Evolutionary conservation across 1,284 basidiomycete genomes (phyloP).

Genomic region (Rhodotorula glutinis): DNA sequence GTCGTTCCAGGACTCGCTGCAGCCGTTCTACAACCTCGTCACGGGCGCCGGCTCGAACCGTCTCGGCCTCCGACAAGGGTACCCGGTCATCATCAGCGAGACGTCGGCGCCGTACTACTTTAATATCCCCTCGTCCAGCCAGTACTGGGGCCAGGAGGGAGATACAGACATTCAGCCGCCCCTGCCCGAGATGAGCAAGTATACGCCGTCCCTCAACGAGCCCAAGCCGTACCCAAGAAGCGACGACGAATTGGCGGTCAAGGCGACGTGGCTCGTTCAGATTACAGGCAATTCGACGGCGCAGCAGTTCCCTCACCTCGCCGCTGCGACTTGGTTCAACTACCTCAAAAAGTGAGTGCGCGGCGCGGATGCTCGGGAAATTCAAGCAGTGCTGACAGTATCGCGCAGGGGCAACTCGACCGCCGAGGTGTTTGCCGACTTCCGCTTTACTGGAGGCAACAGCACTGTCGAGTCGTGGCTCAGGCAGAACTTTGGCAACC

Average conservation of each 20-base stretch:
- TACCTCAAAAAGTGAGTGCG: conserved; percentile 8
- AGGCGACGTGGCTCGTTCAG: conserved; percentile 42
- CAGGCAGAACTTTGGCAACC: conserved; percentile 28
- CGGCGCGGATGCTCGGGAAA: not conserved
- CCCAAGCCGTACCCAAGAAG: conserved; percentile 17
- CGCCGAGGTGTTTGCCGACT: conserved; percentile 32
- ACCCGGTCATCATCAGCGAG: conserved; percentile 41
- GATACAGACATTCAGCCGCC: conserved; percentile 37
- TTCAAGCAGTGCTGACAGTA: not conserved
- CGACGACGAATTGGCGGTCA: conserved; percentile 40
- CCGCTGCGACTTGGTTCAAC: conserved; percentile 13
- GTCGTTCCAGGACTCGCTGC: conserved; percentile 25
- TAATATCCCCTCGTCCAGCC: conserved; percentile 29
- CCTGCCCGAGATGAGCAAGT: conserved; percentile 28
- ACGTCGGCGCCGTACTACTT: conserved; percentile 42
- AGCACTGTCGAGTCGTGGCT: conserved; percentile 35
- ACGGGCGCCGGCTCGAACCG: conserved; percentile 8
- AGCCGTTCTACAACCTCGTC: conserved; percentile 39
- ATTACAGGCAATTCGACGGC: conserved; percentile 36
- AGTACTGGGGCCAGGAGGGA: conserved; percentile 27
- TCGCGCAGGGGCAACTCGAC: not conserved
- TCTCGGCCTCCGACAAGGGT: conserved; percentile 22
- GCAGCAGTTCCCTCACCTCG: conserved; percentile 38
- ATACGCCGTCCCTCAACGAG: conserved; percentile 18
- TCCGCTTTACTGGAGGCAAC: conserved; percentile 31